Evolutionary conservation across 2,329 filamentous ascomycete species (phyloP).

Genomic region (Fonsecaea erecta): DNA sequence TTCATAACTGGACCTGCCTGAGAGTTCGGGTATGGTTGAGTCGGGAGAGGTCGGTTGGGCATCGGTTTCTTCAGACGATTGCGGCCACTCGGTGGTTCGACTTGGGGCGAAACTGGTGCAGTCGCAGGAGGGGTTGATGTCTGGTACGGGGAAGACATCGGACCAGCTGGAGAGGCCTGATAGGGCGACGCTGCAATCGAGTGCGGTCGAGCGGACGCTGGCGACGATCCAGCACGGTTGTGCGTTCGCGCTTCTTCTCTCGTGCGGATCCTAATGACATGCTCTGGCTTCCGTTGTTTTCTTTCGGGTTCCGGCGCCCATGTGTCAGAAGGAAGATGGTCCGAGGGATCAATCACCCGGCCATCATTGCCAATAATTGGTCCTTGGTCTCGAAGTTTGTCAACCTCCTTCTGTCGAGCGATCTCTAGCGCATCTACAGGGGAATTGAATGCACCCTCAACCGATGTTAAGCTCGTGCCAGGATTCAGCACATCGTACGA

Average conservation of each 20-base stretch:
- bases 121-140: slow-evolving; percentile 29
- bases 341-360: slow-evolving; percentile 67
- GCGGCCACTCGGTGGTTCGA: slow-evolving; percentile 35
- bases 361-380: slow-evolving; percentile 68
- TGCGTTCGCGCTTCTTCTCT: slow-evolving; percentile 36
- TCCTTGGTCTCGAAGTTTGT: slow-evolving; percentile 52
- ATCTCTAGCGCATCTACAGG: slow-evolving; percentile 47
- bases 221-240: slow-evolving; percentile 30
- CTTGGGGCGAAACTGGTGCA: slow-evolving; percentile 39
- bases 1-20: slow-evolving; percentile 33
- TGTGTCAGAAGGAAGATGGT: slow-evolving; percentile 67
- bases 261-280: slow-evolving; percentile 53
- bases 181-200: slow-evolving; percentile 40
- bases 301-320: slow-evolving; percentile 70
- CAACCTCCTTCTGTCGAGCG: slow-evolving; percentile 45
- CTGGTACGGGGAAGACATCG: slow-evolving; percentile 36
- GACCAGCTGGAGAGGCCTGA: slow-evolving; percentile 37
- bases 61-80: slow-evolving; percentile 38
- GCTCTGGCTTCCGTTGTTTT: slow-evolving; percentile 57
- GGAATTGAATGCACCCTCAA: slow-evolving; percentile 46
- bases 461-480: slow-evolving; percentile 42
- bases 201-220: slow-evolving; percentile 36
- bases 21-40: slow-evolving; percentile 35
- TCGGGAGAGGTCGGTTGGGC: slow-evolving; percentile 33
- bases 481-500: slow-evolving; percentile 66